phyloP scores from a whole-genome alignment of 176 grass and related monocot genomes.

The Poa pratensis region DNA sequence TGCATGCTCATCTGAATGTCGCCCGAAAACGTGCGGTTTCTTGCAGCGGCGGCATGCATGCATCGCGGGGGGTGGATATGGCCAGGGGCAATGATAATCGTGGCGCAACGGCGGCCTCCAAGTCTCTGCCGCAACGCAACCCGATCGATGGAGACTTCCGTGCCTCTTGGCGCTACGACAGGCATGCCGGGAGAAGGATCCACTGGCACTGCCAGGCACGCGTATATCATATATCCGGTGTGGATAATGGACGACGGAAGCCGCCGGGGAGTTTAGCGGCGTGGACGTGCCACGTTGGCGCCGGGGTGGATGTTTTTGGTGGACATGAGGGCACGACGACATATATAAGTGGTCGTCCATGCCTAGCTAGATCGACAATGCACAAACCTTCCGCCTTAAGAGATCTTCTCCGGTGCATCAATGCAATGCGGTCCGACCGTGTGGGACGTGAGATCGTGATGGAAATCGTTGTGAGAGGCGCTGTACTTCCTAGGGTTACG shows the following conservation, averaged over 20 bases:
- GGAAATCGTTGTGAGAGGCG: too few species aligned
- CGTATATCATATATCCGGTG: not conserved
- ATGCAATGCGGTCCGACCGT: too few species aligned
- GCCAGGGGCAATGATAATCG: constrained; percentile 25
- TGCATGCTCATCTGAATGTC: not conserved
- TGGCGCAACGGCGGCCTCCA: constrained; percentile 43
- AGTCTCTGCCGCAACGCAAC: constrained; percentile 9
- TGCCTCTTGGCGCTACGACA: constrained; percentile 21
- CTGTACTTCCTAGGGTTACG: too few species aligned
- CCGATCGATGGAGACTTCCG: not conserved
- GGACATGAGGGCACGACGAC: constrained; percentile 7
- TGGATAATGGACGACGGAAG: not conserved
- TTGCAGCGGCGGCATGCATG: not conserved
- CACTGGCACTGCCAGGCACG: not conserved
- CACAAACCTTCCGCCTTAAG: too few species aligned
- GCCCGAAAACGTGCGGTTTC: constrained; percentile 27
- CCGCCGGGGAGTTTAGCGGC: not conserved
- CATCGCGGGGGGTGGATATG: not conserved
- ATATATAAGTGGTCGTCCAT: too few species aligned
- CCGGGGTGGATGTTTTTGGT: not conserved
- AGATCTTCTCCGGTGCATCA: too few species aligned
- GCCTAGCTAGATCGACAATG: too few species aligned
- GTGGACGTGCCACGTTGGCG: not conserved
- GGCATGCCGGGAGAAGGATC: constrained; percentile 35
- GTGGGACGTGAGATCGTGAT: too few species aligned